Conservation (phyloP, 129 eudicot genomes). For the Pulicaria dysenterica region DNA sequence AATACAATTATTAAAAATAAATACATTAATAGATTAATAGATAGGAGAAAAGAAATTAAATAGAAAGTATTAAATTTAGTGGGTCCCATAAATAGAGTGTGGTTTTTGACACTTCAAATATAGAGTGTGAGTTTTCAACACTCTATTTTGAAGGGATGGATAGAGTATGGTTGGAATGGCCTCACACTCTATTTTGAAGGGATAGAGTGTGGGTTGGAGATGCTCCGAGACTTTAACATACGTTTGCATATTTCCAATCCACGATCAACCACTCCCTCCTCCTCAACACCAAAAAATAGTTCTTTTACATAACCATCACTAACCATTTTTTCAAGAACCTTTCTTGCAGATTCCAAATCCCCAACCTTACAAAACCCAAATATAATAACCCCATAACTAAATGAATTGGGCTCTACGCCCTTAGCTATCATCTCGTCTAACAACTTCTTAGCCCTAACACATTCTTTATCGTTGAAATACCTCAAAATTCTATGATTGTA, state of each 20-base stretch:
- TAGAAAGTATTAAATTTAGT: too few relatives aligned
- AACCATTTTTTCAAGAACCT: conserved; percentile 51
- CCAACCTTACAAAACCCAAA: conserved; percentile 57
- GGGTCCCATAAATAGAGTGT: too few relatives aligned
- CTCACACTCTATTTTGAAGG: too few relatives aligned
- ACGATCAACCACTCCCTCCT: conserved; percentile 39
- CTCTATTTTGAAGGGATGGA: too few relatives aligned
- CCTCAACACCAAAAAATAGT: conserved; percentile 43
- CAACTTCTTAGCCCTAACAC: conserved; percentile 45
- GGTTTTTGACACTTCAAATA: too few relatives aligned
- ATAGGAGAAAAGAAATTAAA: too few relatives aligned
- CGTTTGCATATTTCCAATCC: conserved; percentile 46
- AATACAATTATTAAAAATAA: too few relatives aligned
- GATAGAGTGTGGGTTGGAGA: too few relatives aligned
- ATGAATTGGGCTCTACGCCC: conserved; percentile 46
- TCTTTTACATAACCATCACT: conserved; percentile 40
- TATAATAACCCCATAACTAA: conserved; percentile 38
- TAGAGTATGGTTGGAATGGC: too few relatives aligned
- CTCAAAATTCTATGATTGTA: conserved; percentile 48
- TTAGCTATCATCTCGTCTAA: conserved; percentile 51
- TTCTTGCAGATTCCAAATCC: conserved; percentile 48
- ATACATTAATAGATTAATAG: too few relatives aligned
- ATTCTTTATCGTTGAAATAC: conserved; percentile 46
- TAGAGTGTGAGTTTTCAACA: too few relatives aligned
- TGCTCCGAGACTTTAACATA: too few relatives aligned